Evolutionary conservation across 495 filamentous ascomycete genomes (phyloP).

Genomic region (Podospora tetraspora): DNA sequence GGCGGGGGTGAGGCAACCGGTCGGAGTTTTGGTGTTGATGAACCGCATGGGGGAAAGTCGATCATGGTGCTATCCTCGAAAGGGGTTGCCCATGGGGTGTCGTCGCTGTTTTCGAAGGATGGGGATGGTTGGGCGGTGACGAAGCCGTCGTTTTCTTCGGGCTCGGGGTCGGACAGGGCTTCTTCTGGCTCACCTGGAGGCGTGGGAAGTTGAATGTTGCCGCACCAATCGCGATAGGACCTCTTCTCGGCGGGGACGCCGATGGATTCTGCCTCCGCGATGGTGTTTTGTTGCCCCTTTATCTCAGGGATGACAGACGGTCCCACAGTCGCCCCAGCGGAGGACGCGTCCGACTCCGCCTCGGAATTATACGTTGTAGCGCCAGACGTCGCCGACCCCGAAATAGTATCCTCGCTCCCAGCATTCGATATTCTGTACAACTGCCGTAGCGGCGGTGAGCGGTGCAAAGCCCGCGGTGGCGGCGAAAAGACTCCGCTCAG

Average conservation of each 20-base stretch:
- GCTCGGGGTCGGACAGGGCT: background rate
- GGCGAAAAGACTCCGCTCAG: background rate
- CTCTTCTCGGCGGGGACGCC: background rate
- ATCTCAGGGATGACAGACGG: background rate
- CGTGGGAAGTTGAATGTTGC: background rate
- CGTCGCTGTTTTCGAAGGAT: background rate
- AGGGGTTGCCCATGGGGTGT: background rate
- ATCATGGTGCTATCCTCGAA: background rate
- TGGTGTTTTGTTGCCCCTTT: background rate
- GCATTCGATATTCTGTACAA: background rate
- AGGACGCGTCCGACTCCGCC: background rate
- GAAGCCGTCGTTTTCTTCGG: background rate
- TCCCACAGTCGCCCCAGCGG: background rate
- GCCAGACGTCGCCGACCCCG: background rate
- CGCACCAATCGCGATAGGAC: background rate
- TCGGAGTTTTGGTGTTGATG: conserved; percentile 1
- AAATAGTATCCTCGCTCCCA: background rate
- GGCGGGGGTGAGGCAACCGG: background rate
- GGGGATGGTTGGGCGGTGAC: background rate
- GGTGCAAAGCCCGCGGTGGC: background rate
- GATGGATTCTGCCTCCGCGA: background rate
- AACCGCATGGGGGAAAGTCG: background rate
- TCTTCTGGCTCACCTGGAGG: background rate
- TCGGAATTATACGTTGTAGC: background rate
- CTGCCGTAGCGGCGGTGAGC: background rate